These are phyloP conservation scores for Hyphodiscus sp. DNA, from an alignment of 2,329 filamentous ascomycete genomes.

Conservation along the genomic window DNA sequence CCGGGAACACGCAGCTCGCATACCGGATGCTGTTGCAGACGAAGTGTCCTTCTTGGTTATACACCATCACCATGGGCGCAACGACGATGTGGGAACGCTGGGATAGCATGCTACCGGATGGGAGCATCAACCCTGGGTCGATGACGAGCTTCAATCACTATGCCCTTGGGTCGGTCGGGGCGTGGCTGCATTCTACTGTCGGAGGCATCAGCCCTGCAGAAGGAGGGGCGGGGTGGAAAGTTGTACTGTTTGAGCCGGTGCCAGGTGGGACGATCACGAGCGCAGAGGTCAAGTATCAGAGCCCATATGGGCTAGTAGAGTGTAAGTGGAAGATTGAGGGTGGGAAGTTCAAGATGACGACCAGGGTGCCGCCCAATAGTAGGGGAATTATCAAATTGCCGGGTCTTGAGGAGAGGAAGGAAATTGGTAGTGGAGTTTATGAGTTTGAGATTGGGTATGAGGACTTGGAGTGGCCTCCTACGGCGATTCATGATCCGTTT, in stretches of 20 bases:
- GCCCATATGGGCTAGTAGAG: constrained; percentile 26
- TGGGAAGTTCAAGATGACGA: constrained; percentile 11
- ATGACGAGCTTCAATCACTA: constrained; percentile 28
- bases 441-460: constrained; percentile 6
- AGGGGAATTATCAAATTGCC: constrained; percentile 23
- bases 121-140: constrained; percentile 20
- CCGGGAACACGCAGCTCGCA: constrained; percentile 16
- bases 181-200: constrained; percentile 24
- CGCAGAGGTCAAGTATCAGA: constrained; percentile 25
- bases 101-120: constrained; percentile 25
- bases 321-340: constrained; percentile 17
- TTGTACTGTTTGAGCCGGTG: constrained; percentile 25
- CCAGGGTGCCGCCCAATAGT: constrained; percentile 19
- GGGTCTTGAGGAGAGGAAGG: constrained; percentile 8
- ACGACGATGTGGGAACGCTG: constrained; percentile 26
- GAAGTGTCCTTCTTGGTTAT: constrained; percentile 28
- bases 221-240: constrained; percentile 31
- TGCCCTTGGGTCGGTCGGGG: constrained; percentile 19
- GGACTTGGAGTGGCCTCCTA: constrained; percentile 17
- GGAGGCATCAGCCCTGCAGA: constrained; percentile 27
- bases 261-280: constrained; percentile 28
- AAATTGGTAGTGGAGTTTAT: constrained; percentile 17
- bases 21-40: constrained; percentile 35
- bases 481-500: constrained; percentile 9
- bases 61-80: constrained; percentile 24